These are phyloP conservation scores for Diaporthe sp. DNA, from an alignment of 2,329 filamentous ascomycete species.

Conservation along the genomic window DNA sequence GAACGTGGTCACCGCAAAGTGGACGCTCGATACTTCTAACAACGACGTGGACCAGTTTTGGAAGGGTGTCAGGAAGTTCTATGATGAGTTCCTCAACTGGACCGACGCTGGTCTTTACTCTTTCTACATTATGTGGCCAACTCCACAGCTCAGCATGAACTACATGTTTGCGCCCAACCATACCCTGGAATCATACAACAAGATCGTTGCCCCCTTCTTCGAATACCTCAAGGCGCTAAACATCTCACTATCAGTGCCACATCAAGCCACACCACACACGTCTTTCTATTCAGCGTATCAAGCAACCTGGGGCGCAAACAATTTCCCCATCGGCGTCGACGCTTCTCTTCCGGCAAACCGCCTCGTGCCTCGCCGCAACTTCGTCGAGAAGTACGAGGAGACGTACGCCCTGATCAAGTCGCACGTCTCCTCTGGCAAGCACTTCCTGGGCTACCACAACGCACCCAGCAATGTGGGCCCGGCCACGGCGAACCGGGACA, in stretches of 20 bases:
- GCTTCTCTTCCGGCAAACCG: conserved; percentile 2
- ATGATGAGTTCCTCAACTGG: conserved; percentile 46
- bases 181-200: neutral
- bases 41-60: neutral
- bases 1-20: conserved; percentile 8
- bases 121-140: conserved; percentile 10
- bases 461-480: conserved; percentile 8
- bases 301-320: conserved; percentile 11
- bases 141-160: conserved; percentile 8
- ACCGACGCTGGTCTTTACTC: conserved; percentile 1
- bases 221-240: neutral
- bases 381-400: conserved; percentile 37
- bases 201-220: conserved; percentile 3
- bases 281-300: conserved; percentile 14
- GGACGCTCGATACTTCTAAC: conserved; percentile 10
- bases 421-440: conserved; percentile 45
- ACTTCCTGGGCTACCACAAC: conserved; percentile 47
- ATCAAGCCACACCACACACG: neutral
- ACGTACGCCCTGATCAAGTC: conserved; percentile 46
- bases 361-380: conserved; percentile 21
- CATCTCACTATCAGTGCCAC: neutral
- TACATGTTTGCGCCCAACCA: conserved; percentile 4
- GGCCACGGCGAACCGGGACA: conserved; percentile 44
- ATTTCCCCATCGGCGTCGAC: neutral
- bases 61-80: conserved; percentile 55